Base-by-base conservation (phyloP, 148 eudicot species). In the Rhododendron ferrugineum region DNA sequence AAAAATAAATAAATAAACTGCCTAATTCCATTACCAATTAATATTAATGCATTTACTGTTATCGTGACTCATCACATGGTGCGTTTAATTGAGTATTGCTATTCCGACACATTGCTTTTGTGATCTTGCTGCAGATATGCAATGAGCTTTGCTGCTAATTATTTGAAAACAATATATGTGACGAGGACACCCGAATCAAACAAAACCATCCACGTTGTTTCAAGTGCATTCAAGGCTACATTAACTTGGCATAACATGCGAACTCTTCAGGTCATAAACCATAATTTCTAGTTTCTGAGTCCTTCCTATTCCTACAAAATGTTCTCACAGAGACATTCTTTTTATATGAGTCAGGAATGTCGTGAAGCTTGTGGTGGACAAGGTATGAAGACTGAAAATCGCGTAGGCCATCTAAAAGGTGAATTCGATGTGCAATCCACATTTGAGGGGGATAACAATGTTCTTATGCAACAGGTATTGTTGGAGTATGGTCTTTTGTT, bases 361-460 rank as follows among this genome's bases (percentile, higher is more conserved):
- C 98, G 99, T 66, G 99, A 97, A 91, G 99, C 98, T 62, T 93
- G 96, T 87, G 99, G 99, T 22, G 99, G 99, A 54, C 99, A 97
- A 88, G 99, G 99, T 73, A 70, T 97, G 83, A 97, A 95, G 92
- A 95, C 99, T 37, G 99, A 97, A 89, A 97, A 95, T 90, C 95
- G 92, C 49, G 80, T 97, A 78, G 99, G 99, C 83, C 95, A 91
- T 79, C 86, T 95, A 79, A 97, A 95, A 88, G 93, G 92, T 81
- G 99, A 97, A 90, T 95, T 87, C 86, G 99, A 97, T 89, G 98
- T 95, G 76, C 99, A 97, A 62, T 90, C 89, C 68, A 97, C 99
- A 60, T 97, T 97, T 88, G 99, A 97, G 88, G 99, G 99, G 44
- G 99, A 97, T 90, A 97, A 97, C 90, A 95, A 97, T 88, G 94